phyloP scores from a whole-genome alignment of 805 yeast species.

The Sungouiella thailandica region DNA sequence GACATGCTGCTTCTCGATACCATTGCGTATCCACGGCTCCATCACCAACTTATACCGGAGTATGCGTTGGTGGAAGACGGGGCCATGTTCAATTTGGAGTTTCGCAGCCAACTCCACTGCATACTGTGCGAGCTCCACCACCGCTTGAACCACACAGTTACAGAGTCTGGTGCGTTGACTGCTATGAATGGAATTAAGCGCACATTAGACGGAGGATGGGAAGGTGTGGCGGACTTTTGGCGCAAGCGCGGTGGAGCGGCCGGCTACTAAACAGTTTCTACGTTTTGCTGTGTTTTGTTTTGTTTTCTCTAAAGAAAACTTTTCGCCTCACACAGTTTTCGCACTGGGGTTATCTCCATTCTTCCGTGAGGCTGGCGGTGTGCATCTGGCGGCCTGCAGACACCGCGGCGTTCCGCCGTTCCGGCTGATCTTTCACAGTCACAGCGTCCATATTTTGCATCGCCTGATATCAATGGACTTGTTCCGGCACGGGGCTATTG shows the following conservation, averaged over 20 bases:
- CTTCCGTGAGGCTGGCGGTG: too few species aligned
- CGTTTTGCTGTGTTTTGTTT: too few species aligned
- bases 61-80: constrained; percentile 55
- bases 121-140: constrained; percentile 9
- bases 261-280: constrained; percentile 41
- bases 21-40: constrained; percentile 75
- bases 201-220: constrained; percentile 39
- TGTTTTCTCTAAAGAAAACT: too few species aligned
- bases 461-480: too few species aligned
- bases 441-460: too few species aligned
- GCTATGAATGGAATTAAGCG: constrained; percentile 44
- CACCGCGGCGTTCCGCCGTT: too few species aligned
- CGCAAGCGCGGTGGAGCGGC: constrained; percentile 73
- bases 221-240: constrained; percentile 90
- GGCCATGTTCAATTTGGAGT: constrained; percentile 31
- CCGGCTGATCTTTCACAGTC: too few species aligned
- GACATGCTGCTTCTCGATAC: constrained; percentile 58
- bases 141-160: constrained; percentile 20
- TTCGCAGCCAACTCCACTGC: constrained; percentile 8
- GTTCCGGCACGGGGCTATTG: too few species aligned
- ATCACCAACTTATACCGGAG: constrained; percentile 86
- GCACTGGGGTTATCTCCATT: too few species aligned
- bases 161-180: constrained; percentile 32
- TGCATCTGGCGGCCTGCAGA: too few species aligned
- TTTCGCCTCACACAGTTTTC: too few species aligned